These are phyloP conservation scores for Penicillium freii DNA, from an alignment of 2,329 filamentous ascomycete genomes.

Conservation along the genomic window DNA sequence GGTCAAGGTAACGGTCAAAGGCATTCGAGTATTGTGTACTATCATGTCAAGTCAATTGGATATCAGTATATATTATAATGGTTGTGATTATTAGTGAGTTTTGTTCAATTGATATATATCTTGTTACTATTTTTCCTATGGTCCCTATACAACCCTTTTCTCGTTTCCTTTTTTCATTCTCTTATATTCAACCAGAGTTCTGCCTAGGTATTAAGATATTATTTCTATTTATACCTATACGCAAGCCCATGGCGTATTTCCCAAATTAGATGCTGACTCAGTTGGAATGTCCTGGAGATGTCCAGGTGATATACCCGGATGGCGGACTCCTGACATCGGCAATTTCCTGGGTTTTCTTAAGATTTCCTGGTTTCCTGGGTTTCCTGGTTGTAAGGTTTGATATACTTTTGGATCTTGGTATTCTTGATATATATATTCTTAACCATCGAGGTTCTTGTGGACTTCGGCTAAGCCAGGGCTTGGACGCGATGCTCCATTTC, in stretches of 20 bases:
- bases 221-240: background rate
- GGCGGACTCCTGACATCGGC: background rate
- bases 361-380: background rate
- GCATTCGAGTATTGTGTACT: too few species aligned
- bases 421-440: background rate
- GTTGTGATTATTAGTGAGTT: too few species aligned
- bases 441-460: background rate
- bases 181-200: background rate
- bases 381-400: background rate
- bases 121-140: too few species aligned
- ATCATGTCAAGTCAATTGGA: too few species aligned
- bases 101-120: background rate
- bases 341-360: background rate
- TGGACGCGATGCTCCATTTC: constrained; percentile 6
- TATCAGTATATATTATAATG: too few species aligned
- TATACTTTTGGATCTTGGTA: background rate
- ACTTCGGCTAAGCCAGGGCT: constrained; percentile 10
- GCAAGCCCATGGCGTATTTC: background rate
- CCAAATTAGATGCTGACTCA: background rate
- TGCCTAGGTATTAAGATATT: background rate
- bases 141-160: background rate
- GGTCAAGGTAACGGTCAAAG: too few species aligned
- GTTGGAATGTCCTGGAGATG: constrained; percentile 4
- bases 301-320: too few species aligned
- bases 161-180: background rate